Evolutionary conservation across 2,329 filamentous ascomycete species (phyloP).

Genomic region (Tolypocladium sp.): DNA sequence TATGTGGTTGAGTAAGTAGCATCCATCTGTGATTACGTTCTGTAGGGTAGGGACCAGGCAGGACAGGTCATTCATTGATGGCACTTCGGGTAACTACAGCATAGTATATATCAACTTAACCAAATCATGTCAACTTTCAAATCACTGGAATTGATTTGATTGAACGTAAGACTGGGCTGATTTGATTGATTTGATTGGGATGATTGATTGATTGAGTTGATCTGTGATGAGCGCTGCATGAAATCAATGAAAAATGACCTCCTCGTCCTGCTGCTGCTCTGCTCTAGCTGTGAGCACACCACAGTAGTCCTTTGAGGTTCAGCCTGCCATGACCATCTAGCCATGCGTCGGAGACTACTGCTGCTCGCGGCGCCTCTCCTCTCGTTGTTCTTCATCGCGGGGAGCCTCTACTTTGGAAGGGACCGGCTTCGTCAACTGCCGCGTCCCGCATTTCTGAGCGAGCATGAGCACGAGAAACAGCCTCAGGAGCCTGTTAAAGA

Average conservation of each 20-base stretch:
- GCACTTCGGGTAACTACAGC: too few species aligned
- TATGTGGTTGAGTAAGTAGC: too few species aligned
- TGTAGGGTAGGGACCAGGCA: too few species aligned
- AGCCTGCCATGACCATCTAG: not conserved
- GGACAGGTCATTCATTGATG: too few species aligned
- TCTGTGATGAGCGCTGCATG: too few species aligned
- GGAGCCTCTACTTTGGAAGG: not conserved
- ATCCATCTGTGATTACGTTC: too few species aligned
- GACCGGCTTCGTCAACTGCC: not conserved
- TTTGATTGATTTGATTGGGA: too few species aligned
- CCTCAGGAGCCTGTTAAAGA: not conserved
- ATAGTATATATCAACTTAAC: too few species aligned
- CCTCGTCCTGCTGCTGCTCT: not conserved
- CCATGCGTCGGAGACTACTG: not conserved
- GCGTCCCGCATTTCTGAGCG: not conserved
- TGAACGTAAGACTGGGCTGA: too few species aligned
- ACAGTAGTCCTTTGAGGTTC: not conserved
- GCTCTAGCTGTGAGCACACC: not conserved
- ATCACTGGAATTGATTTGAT: too few species aligned
- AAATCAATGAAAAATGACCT: not conserved
- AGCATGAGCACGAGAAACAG: not conserved
- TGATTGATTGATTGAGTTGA: too few species aligned
- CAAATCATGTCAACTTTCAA: too few species aligned
- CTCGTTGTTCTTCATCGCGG: not conserved
- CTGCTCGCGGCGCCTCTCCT: not conserved